Evolutionary conservation across 305 asterid species (phyloP), one percentile per base, ranked within the genome.

Genomic region (Fraxinus sp.): DNA sequence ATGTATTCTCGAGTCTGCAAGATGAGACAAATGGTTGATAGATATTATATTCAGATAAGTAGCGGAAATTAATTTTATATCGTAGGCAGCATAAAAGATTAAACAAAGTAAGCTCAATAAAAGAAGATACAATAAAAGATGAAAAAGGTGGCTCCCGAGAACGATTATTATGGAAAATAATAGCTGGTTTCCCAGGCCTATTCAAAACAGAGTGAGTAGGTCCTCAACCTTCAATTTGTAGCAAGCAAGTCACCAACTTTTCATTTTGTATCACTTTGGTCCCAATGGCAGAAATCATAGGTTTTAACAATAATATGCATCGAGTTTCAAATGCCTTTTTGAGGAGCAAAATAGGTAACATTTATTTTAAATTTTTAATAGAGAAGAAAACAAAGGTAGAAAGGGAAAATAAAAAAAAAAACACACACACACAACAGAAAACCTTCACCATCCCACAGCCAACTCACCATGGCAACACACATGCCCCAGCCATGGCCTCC

Each of bases 1-100:
- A 84, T 41, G 94, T 90, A 86, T 91, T 90, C 81, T 89, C 92
- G 70, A 89, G 91, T 78, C 94, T 91, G 89, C 88, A 87, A 77
- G 77, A 80, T 64, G 81, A 84, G 43, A 66, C 36, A 81, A 82
- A 83, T 30, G 49, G 81, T 71, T 84, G 77, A 84, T 71, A 49
- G 55, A 75, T 83, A 49, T 70, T 41, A 77, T 73, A 68, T 20
- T 16, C 8, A 3, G 83, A 28, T 7, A 83, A 78, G 71, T 75
- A 43, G 46, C 32, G 59, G 74, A 57, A 71, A 43, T 14, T 7
- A 39, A 37, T 39, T 71, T 82, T 33, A 57, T 28, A 22, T 4
- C 1, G 37, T n/a, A 78, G 52, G 62, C 76, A 71, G 43, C 41
- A 32, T 32, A 32, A 71, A 70, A 57, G 28, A 36, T 8, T 68